Percentiles rank a stretch among this genome's conserved stretches.
Evolutionary conservation across 1,284 basidiomycete species (phyloP).

Genomic region (Chondrostereum purpureum): DNA sequence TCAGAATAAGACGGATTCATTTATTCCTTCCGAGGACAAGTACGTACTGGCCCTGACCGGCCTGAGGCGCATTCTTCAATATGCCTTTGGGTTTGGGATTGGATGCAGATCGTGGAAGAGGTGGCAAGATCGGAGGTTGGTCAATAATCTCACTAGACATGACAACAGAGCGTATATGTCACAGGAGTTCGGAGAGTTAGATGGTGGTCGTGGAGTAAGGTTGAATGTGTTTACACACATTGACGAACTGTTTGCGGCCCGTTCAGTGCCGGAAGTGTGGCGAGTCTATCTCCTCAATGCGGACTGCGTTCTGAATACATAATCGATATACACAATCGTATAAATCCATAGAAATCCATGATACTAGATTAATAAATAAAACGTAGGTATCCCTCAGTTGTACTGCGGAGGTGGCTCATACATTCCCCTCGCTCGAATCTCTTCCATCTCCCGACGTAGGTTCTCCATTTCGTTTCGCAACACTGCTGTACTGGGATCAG

Average conservation of each 20-base stretch:
- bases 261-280: too few species aligned
- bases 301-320: too few species aligned
- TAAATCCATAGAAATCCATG: background rate
- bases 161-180: constrained; percentile 4
- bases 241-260: too few species aligned
- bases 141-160: constrained; percentile 35
- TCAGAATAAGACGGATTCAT: too few species aligned
- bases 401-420: constrained; percentile 14
- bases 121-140: constrained; percentile 32
- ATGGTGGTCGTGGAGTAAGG: constrained; percentile 2
- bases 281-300: too few species aligned
- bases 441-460: constrained; percentile 18
- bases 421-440: constrained; percentile 15
- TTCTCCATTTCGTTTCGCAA: constrained; percentile 18
- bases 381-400: background rate
- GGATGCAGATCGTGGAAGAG: constrained; percentile 48
- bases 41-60: constrained; percentile 41
- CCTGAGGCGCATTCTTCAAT: constrained; percentile 67
- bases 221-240: background rate
- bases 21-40: too few species aligned
- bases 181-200: constrained; percentile 3
- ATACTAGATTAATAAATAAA: background rate
- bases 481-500: constrained; percentile 1
- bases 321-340: background rate
- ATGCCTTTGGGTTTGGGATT: constrained; percentile 75